These are phyloP conservation scores for Dendrobium chrysotoxum DNA, from an alignment of 106 monocot species.

Conservation along the genomic window DNA sequence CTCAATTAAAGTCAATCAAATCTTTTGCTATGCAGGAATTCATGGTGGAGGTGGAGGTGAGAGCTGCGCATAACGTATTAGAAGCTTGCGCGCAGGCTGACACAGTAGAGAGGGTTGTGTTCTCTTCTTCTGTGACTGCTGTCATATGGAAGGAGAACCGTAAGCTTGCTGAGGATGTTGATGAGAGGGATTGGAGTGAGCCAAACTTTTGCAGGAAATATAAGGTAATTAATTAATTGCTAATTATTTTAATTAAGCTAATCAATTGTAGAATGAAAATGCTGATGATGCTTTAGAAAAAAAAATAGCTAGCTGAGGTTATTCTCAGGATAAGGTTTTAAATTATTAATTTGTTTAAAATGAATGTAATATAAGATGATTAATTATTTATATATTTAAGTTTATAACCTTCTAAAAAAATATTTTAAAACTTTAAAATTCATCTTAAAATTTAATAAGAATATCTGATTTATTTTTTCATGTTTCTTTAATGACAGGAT, in stretches of 20 bases:
- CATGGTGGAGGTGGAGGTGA: slow-evolving; percentile 73
- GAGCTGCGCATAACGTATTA: slow-evolving; percentile 77
- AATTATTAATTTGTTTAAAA: too few relatives aligned
- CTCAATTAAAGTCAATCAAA: too few relatives aligned
- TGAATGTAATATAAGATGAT: too few relatives aligned
- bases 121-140: slow-evolving; percentile 86
- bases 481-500: too few relatives aligned
- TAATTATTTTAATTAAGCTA: not conserved
- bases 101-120: slow-evolving; percentile 73
- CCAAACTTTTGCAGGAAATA: slow-evolving; percentile 76
- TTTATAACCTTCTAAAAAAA: too few relatives aligned
- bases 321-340: too few relatives aligned
- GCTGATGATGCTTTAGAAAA: too few relatives aligned
- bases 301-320: too few relatives aligned
- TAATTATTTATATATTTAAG: too few relatives aligned
- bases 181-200: slow-evolving; percentile 88
- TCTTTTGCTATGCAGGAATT: slow-evolving; percentile 56
- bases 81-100: slow-evolving; percentile 87
- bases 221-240: slow-evolving; percentile 40
- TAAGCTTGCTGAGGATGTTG: slow-evolving; percentile 21
- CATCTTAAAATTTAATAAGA: too few relatives aligned
- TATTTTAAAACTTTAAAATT: too few relatives aligned
- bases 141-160: slow-evolving; percentile 74
- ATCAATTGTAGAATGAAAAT: not conserved
- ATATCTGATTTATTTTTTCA: too few relatives aligned